Conservation (phyloP, 1,139 yeast genomes). For the Yarrowia galli region DNA sequence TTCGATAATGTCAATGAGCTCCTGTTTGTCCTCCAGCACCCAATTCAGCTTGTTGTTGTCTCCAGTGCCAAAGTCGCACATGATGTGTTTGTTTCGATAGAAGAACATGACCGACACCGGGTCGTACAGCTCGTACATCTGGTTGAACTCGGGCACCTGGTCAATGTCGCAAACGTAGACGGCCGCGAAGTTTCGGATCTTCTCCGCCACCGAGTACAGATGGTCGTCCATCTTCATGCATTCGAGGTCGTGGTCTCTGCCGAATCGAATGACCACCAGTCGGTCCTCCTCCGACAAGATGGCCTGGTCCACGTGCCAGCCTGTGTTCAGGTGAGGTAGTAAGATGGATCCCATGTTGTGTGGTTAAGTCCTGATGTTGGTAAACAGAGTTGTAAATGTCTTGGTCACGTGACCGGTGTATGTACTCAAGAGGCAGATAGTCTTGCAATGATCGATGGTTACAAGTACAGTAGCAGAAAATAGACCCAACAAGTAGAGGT, state of each 20-base stretch:
- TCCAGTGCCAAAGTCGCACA: conserved; percentile 98
- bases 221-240: conserved; percentile 93
- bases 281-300: conserved; percentile 84
- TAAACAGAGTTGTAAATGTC: not conserved
- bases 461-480: too few relatives aligned
- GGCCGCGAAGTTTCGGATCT: conserved; percentile 85
- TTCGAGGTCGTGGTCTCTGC: conserved; percentile 74
- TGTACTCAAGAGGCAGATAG: too few relatives aligned
- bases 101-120: conserved; percentile 95
- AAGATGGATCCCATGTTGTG: conserved; percentile 79
- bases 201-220: conserved; percentile 78
- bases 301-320: conserved; percentile 98
- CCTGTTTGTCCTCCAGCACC: conserved; percentile 79
- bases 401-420: conserved; percentile 20
- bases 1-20: conserved; percentile 88
- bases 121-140: conserved; percentile 91
- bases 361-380: not conserved
- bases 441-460: too few relatives aligned
- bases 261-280: conserved; percentile 86
- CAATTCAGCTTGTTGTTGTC: conserved; percentile 94
- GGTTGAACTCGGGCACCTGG: conserved; percentile 88
- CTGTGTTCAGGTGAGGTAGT: conserved; percentile 84
- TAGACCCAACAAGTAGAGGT: too few relatives aligned
- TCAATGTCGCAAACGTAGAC: conserved; percentile 88
- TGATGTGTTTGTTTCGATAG: conserved; percentile 90